These are phyloP conservation scores for Paragyromitra xinjiangensis DNA, from an alignment of 495 filamentous ascomycete genomes.

Conservation along the genomic window DNA sequence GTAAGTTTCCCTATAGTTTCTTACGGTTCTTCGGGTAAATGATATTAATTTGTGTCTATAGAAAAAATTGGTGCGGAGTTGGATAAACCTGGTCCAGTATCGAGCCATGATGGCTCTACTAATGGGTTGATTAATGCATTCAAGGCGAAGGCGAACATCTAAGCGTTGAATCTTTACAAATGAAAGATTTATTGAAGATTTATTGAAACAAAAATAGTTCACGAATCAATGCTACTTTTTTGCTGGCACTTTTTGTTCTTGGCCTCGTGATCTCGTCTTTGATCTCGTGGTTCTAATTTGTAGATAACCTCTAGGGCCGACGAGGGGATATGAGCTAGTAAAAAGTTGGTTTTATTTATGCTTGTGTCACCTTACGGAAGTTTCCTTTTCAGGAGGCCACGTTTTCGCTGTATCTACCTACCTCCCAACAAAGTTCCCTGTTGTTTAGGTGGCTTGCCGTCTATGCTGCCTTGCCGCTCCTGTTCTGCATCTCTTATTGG, in stretches of 20 bases:
- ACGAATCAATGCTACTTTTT: slow-evolving; percentile 17
- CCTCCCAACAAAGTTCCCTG: not conserved
- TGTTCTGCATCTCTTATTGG: not conserved
- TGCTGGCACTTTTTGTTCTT: not conserved
- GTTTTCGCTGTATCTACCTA: not conserved
- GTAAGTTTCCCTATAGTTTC: slow-evolving; percentile 45
- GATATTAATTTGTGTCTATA: slow-evolving; percentile 25
- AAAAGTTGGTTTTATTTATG: too few species aligned
- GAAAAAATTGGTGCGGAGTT: slow-evolving; percentile 63
- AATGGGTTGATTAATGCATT: slow-evolving; percentile 88
- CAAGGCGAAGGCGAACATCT: slow-evolving; percentile 70
- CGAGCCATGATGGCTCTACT: slow-evolving; percentile 83
- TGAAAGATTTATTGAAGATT: slow-evolving; percentile 8
- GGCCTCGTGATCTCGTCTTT: not conserved
- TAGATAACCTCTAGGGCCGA: not conserved
- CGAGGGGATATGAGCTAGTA: too few species aligned
- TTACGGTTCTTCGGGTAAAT: not conserved
- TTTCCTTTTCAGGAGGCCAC: too few species aligned
- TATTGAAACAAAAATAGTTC: slow-evolving; percentile 27
- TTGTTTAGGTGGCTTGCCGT: not conserved
- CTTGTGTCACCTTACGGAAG: too few species aligned
- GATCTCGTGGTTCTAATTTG: not conserved
- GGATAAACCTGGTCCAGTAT: slow-evolving; percentile 74
- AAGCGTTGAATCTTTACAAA: slow-evolving; percentile 10
- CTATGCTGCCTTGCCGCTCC: not conserved